Base-by-base conservation (phyloP, 2,329 filamentous ascomycete genomes). In the Fusarium clavum region DNA sequence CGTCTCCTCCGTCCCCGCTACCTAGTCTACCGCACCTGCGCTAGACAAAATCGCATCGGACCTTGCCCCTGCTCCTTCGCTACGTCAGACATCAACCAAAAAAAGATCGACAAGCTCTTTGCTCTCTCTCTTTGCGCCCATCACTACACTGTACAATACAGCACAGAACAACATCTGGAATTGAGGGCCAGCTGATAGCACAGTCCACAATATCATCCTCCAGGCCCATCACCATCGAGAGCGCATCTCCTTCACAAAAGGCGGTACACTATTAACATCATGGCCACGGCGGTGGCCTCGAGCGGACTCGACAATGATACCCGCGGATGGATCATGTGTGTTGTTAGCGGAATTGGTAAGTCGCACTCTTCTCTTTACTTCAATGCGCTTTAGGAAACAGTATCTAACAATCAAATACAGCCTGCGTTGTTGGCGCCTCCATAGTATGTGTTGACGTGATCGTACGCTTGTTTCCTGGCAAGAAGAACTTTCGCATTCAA, bases 271-370 rank as follows among this genome's bases (percentile, higher is more conserved):
- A 18, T 57, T 30, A 45, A 49, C 41, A 64, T 52, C 38, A 72
- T 67, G 64, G 77, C 75, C 77, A 86, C 85, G 82, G 78, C 79
- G 57, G 60, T 78, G 72, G 70, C 60, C 61, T 72, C 70, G 59
- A 74, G 72, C 53, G 79, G 75, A 38, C 77, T 92, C 70, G 86
- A 90, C 78, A 96, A 95, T 83, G 95, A 98, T 83, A 91, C 91
- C 69, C 89, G 94, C 70, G 95, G 96, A 76, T 98, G 95, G 95
- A 91, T 98, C 74, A 93, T 98, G 92, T 90, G 87, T 76, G 85
- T 94, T 71, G 93, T 94, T 80, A 97, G 94, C 77, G 90, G 94
- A 57, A 81, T 89, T 68, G 88, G 88, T 90, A 75, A 61, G 86
- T 84, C 34, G 5, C 20, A 51, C 24, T 41, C 16, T 16, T 22